phyloP scores from a whole-genome alignment of 1,284 basidiomycete species.

The Ceraceosorus guamensis region DNA sequence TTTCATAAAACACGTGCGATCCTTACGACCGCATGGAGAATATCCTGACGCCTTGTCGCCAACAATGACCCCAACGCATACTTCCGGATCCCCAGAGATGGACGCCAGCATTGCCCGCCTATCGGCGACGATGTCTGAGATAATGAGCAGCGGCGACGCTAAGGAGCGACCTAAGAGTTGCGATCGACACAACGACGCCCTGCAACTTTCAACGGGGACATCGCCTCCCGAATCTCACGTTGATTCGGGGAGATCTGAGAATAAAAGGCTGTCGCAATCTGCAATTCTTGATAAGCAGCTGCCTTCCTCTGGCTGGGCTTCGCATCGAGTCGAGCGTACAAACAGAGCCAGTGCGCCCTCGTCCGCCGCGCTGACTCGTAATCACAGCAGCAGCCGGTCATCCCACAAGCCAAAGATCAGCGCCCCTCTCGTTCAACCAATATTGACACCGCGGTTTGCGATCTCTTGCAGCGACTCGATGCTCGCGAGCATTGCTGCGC shows the following conservation, averaged over 20 bases:
- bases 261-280: background rate
- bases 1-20: slow-evolving; percentile 31
- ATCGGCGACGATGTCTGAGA: slow-evolving; percentile 34
- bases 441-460: slow-evolving; percentile 87
- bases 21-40: slow-evolving; percentile 20
- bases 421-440: slow-evolving; percentile 64
- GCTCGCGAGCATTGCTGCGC: slow-evolving; percentile 59
- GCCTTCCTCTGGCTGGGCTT: no score
- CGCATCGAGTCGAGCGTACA: no score
- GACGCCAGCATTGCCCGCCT: slow-evolving; percentile 34
- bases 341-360: no score
- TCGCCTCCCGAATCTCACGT: no score
- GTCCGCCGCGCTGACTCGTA: no score
- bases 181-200: no score
- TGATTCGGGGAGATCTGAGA: no score
- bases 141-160: slow-evolving; percentile 15
- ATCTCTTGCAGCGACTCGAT: slow-evolving; percentile 78
- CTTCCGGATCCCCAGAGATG: slow-evolving; percentile 19
- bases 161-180: background rate
- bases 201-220: no score
- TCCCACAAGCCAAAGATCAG: slow-evolving; percentile 8
- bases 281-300: background rate
- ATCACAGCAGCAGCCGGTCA: background rate
- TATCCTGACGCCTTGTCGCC: slow-evolving; percentile 23
- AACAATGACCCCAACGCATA: background rate